Evolutionary conservation across 371 early-diverging fungal species (phyloP), one percentile per base, ranked within the genome.

Genomic region (Lichtheimia ramosa): DNA sequence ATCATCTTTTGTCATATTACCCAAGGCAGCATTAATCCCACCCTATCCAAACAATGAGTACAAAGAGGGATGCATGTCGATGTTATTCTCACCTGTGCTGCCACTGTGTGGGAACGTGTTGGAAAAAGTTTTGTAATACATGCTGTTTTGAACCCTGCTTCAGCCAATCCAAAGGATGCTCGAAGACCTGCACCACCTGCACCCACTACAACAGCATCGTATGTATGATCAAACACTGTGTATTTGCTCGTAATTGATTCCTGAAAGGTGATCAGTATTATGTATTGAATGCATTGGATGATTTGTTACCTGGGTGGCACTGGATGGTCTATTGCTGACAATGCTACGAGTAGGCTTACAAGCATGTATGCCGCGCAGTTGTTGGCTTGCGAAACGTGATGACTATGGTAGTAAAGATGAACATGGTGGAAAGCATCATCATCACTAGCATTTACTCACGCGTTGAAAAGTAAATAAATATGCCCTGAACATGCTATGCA

Each of bases 181-280:
- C 98, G 93, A 43, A 98, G 92, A 81, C 98, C 98, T 59, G 99
- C 96, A 73, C 98, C 99, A 71, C 99, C 99, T 61, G 98, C 99
- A 71, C 99, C 99, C 56, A 98, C 91, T 54, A 98, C 99, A 43
- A 98, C 83, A 41, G 97, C 98, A 78, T 98, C 99, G 69, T 92
- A 98, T 62, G 92, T 90, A 77, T 97, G 99, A 74, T 98, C 99
- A 62, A 97, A 93, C 69, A 97, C 59, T 16, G 95, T 91, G 83
- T 98, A 98, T 64, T 90, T 84, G 70, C 81, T 79, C 18, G 84
- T 76, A 79, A 86, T 82, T 49, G 82, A 46, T 41, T 79, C 83
- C 86, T 86, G 10, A 34, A 34, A 10, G 10, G 2, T 25, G 25
- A 25, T 25, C 27, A 27, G 7, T 27, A 27, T 54, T 40, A 18